Evolutionary conservation across 345 rosid species (phyloP), one percentile per base, ranked within the genome.

Genomic region (Anastatica hierochuntica): DNA sequence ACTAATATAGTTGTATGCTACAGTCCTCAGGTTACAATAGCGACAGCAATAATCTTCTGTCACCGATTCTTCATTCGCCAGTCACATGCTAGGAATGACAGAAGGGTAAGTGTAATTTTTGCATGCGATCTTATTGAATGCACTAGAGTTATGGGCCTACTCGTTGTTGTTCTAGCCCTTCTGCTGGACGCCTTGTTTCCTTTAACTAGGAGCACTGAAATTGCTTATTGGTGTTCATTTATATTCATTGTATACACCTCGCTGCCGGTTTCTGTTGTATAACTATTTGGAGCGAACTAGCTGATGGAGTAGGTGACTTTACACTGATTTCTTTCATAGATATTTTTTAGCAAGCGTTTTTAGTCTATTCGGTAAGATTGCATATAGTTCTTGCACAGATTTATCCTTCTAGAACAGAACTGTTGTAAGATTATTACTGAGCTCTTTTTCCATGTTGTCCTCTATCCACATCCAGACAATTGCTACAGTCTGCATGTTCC

Each of bases 1-100:
- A 6, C 68, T 68, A 10, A 67, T 54, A 62, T 68, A 27, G n/a
- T 42, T 62, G 49, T 37, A 20, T 49, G 12, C 43, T 84, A 77
- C 80, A 92, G 98, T 58, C 98, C 98, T 43, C 98, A 92, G 79
- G 80, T 92, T 60, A 92, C 98, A 20, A 92, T 92, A 60, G 98
- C 98, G 31, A 92, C 98, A 26, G 88, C 98, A 71, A 85, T 92
- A 64, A 85, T 92, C 50, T 92, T 92, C 74, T 92, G 96, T 68
- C 96, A 92, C 43, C 81, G 96, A 15, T 88, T 92, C 81, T 92
- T 88, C 74, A 74, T 88, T 70, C 88, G 94, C 60, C 98, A 92
- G 67, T 92, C 98, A 37, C 98, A 82, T 83, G 79, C 94, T 35
- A 92, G 78, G 78, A 88, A 88, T 67, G 98, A 92, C 60, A 77